These are phyloP conservation scores for Tremellales sp. DNA, from an alignment of 1,284 basidiomycete species.

Conservation along the genomic window DNA sequence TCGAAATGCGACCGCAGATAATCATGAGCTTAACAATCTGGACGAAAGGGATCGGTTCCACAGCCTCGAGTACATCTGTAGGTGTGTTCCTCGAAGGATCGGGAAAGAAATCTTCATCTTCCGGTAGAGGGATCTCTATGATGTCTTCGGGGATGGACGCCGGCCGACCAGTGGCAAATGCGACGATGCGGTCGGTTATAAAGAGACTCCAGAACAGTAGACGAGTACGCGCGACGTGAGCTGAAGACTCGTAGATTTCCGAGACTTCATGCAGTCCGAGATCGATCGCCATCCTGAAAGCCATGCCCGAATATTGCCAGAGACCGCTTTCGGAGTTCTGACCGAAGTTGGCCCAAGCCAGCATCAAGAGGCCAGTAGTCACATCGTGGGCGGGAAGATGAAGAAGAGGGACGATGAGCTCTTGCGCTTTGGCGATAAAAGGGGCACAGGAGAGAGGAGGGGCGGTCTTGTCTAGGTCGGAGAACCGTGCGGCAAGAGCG, in stretches of 20 bases:
- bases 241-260: constrained; percentile 49
- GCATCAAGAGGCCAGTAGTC: constrained; percentile 45
- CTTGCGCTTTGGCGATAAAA: constrained; percentile 51
- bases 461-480: constrained; percentile 11
- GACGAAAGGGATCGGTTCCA: constrained; percentile 48
- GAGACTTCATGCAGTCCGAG: constrained; percentile 50
- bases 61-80: constrained; percentile 23
- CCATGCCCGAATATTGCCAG: constrained; percentile 49
- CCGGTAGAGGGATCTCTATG: constrained; percentile 50
- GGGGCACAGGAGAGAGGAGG: constrained; percentile 42
- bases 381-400: constrained; percentile 50
- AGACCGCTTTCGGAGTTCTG: constrained; percentile 50
- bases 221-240: constrained; percentile 46
- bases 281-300: constrained; percentile 51
- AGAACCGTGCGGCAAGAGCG: constrained; percentile 43
- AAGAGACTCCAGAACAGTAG: constrained; percentile 50
- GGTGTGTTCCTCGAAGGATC: constrained; percentile 40
- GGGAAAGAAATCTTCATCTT: constrained; percentile 48
- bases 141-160: constrained; percentile 49
- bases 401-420: constrained; percentile 48
- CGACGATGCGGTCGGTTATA: constrained; percentile 50
- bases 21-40: constrained; percentile 50
- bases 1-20: constrained; percentile 49
- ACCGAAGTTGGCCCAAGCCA: constrained; percentile 50
- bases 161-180: constrained; percentile 42